Percentiles rank a stretch among this genome's conserved stretches.
Evolutionary conservation across 768 basidiomycete species (phyloP).

Genomic region (Pluteus cervinus): DNA sequence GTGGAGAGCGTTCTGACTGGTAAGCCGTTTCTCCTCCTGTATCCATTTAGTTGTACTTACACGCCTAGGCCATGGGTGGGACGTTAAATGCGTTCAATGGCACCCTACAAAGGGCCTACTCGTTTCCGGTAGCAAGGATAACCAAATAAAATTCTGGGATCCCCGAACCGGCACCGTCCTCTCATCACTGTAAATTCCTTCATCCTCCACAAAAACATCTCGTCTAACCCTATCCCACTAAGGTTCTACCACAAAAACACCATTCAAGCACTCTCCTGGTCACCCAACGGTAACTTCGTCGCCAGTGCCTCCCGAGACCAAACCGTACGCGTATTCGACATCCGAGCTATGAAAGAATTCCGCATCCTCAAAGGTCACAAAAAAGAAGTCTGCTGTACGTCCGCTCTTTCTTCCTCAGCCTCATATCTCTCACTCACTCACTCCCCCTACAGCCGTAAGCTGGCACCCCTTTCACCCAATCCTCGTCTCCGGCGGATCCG

Average conservation of each 20-base stretch:
- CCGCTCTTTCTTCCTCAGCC: not conserved
- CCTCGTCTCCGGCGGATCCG: constrained; percentile 90
- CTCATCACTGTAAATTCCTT: constrained; percentile 70
- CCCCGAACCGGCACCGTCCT: constrained; percentile 88
- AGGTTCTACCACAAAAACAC: constrained; percentile 98
- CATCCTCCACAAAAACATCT: not conserved
- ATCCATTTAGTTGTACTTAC: not conserved
- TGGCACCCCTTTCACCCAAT: constrained; percentile 97
- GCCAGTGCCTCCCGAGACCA: constrained; percentile 96
- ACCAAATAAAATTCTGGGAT: constrained; percentile 99
- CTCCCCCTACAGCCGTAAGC: constrained; percentile 56
- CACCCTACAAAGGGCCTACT: constrained; percentile 95
- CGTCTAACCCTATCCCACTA: not conserved
- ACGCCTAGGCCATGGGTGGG: constrained; percentile 89
- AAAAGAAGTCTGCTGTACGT: constrained; percentile 95
- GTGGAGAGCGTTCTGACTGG: constrained; percentile 88
- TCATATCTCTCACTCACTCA: not conserved
- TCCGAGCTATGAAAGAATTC: constrained; percentile 96
- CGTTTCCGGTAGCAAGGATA: constrained; percentile 95
- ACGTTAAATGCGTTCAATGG: constrained; percentile 98
- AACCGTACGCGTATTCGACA: constrained; percentile 93
- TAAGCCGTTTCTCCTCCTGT: constrained; percentile 18
- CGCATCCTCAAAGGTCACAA: constrained; percentile 92
- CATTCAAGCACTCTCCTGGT: constrained; percentile 90
- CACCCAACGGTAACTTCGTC: constrained; percentile 88